phyloP scores from a whole-genome alignment of 164 flowering plant genomes.

The Tetracentron sinense region DNA sequence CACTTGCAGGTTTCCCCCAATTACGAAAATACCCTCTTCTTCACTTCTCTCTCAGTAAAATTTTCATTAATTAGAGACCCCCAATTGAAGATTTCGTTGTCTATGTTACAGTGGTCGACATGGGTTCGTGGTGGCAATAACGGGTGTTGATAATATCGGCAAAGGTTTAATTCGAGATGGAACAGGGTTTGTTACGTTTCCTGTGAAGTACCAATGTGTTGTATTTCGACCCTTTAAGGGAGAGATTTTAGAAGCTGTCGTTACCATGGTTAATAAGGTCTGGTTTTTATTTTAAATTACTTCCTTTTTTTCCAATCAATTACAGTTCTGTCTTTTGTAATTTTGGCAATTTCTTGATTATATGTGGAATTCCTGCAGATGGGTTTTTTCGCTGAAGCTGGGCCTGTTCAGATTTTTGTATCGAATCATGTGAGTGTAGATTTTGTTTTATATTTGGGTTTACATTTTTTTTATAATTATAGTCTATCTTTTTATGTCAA shows the following conservation, averaged over 20 bases:
- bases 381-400: slow-evolving; percentile 99
- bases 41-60: no score
- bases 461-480: no score
- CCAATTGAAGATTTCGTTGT: neutral
- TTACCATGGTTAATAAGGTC: slow-evolving; percentile 97
- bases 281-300: neutral
- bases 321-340: neutral
- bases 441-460: neutral
- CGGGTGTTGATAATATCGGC: slow-evolving; percentile 80
- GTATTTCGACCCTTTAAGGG: slow-evolving; percentile 94
- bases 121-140: slow-evolving; percentile 92
- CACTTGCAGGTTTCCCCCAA: slow-evolving; percentile 70
- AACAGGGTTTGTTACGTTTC: slow-evolving; percentile 89
- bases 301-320: neutral
- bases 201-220: slow-evolving; percentile 87
- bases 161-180: slow-evolving; percentile 92
- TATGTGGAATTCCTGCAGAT: slow-evolving; percentile 42
- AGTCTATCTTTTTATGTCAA: no score
- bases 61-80: neutral
- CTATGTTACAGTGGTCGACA: slow-evolving; percentile 65
- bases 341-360: neutral
- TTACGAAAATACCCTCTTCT: no score
- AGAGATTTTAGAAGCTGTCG: slow-evolving; percentile 93
- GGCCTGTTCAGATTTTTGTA: slow-evolving; percentile 93
- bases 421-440: slow-evolving; percentile 77